Base-by-base conservation (phyloP, 2,329 filamentous ascomycete genomes). In the Arthrobotrys megalospora region DNA sequence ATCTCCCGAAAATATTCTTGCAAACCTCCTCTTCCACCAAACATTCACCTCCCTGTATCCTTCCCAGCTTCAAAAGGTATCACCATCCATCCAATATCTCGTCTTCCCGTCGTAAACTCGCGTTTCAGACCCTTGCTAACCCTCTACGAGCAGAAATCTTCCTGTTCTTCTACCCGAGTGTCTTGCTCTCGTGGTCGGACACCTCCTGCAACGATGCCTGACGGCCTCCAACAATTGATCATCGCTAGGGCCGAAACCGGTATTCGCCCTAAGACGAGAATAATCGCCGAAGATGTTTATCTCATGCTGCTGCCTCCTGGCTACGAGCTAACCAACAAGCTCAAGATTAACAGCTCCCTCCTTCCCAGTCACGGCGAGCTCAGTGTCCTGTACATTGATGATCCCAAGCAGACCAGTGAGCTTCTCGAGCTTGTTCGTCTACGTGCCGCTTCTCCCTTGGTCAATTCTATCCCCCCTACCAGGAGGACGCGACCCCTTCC, bases 321-420 rank as follows among this genome's bases (percentile, higher is more conserved):
- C 6, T 78, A 78, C 41, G 75, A 78, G 38, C n/a, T 72, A 24
- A 53, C 32, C 34, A 78, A 78, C 21, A 63, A 67, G 41, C 43
- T 78, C 34, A 71, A 53, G n/a, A 16, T 78, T 24, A 68, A 64
- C n/a, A 43, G 14, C 28, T 48, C 52, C 24, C 10, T 78, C 19
- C 34, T 78, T 5, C 75, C 75, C 11, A 10, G 16, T 1, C 7
- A 34, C n/a, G 75, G 75, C 11, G 41, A 78, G 11, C 19, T 72
- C 11, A 24, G 36, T n/a, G 75, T 72, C 34, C 64, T 32, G 24
- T 72, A 68, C 14, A 63, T 78, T 41, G 38, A 62, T 34, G 67
- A 78, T 36, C 34, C 75, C 1, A 78, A 68, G 45, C 67, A 78
- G 8, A 66, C 75, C 2, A 48, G 41, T 8, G 75, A 78, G 28